Base-by-base conservation (phyloP, 1,139 yeast genomes). In the Scheffersomyces illinoinensis region DNA sequence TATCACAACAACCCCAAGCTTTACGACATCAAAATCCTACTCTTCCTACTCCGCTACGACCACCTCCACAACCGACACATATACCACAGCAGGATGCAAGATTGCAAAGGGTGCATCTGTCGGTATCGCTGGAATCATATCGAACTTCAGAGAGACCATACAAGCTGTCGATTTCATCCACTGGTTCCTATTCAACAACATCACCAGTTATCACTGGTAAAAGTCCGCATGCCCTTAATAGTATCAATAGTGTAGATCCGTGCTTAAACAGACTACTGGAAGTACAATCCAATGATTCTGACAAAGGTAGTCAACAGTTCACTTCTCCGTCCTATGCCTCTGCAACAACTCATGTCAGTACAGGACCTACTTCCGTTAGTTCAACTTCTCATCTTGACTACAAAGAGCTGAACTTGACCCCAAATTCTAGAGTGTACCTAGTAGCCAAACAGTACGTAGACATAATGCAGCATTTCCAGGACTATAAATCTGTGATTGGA, bases 401-500 rank as follows among this genome's bases (percentile, higher is more conserved):
- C 17, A 33, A 33, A 14, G 43, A 33, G 43, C 10, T 4, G 17
- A 33, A 10, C 14, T 33, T 12, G 17, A 33, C 43, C 14, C 43
- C 43, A 33, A 24, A 19, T 17, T 20, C 24, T 24, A 48, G 24
- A 6, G 17, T 48, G 5, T 48, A 48, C 24, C 51, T 48, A 20
- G 51, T 48, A 19, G 24, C 51, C 7, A 48, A 48, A 19, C 51
- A 20, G n/a, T 48, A 48, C 21, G 24, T 21, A 20, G 51, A 48
- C 18, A 24, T 48, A 4, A 48, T 48, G 51, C 7, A 48, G n/a
- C 24, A 20, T 48, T 48, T 48, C 10, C 17, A 48, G 51, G 51
- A 57, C 12, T 55, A 39, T 52, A 47, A 48, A 20, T 51, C 57
- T 17, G 61, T 58, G 5, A 39, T 53, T 47, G 62, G 62, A 17